Evolutionary conservation across 2,329 filamentous ascomycete species (phyloP).

Genomic region (Calonectria naviculata): DNA sequence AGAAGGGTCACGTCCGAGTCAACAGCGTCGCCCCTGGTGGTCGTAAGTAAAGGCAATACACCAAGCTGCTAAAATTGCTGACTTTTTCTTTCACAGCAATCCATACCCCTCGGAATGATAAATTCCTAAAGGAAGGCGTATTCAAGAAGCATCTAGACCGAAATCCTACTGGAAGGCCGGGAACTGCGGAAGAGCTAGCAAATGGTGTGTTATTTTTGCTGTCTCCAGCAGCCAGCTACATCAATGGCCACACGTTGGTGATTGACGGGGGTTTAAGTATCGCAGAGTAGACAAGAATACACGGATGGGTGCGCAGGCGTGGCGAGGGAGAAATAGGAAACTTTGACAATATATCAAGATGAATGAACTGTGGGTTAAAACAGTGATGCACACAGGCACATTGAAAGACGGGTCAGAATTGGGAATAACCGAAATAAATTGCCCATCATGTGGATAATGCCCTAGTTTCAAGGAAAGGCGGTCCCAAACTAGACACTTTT

Average conservation of each 20-base stretch:
- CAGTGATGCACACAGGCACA: too few species aligned
- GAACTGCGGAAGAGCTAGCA: not conserved
- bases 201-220: not conserved
- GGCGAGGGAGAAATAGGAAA: too few species aligned
- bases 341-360: too few species aligned
- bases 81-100: not conserved
- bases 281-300: not conserved
- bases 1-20: not conserved
- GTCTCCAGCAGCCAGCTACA: not conserved
- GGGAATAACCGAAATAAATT: too few species aligned
- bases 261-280: not conserved
- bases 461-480: too few species aligned
- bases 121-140: not conserved
- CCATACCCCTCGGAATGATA: not conserved
- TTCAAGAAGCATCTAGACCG: not conserved
- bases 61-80: too few species aligned
- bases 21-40: not conserved
- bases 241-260: not conserved
- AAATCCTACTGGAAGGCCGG: not conserved
- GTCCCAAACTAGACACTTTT: too few species aligned
- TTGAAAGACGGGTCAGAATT: too few species aligned
- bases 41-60: not conserved
- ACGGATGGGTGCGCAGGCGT: too few species aligned
- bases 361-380: too few species aligned
- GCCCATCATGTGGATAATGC: too few species aligned